phyloP scores from a whole-genome alignment of 306 rosid species.

The Cyclanthera cordifolia region DNA sequence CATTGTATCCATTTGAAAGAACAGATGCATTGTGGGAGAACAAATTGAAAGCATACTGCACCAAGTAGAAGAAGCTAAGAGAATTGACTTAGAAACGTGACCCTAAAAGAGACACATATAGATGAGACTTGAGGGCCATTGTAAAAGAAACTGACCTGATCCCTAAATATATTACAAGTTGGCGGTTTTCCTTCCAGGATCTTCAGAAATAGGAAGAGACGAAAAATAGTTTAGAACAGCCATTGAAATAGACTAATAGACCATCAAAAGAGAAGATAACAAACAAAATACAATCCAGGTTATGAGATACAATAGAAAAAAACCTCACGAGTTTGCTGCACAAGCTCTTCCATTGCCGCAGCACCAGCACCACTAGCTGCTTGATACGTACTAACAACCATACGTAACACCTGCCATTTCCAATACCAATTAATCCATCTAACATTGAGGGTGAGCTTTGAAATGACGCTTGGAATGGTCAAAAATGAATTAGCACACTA shows the following conservation, averaged over 20 bases:
- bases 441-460: background rate
- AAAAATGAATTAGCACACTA: background rate
- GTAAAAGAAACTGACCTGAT: constrained; percentile 48
- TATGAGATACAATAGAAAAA: constrained; percentile 11
- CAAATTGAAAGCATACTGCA: constrained; percentile 92
- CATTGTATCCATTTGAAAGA: constrained; percentile 83
- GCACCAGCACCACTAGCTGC: constrained; percentile 99
- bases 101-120: background rate
- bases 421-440: background rate
- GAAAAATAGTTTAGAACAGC: background rate
- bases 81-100: background rate
- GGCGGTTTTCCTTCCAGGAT: constrained; percentile 74
- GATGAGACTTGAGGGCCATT: background rate
- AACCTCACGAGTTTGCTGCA: constrained; percentile 92
- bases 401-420: constrained; percentile 62
- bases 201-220: constrained; percentile 27
- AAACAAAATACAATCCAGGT: background rate
- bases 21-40: constrained; percentile 86
- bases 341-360: constrained; percentile 97
- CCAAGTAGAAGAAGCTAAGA: background rate
- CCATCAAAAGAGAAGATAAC: background rate
- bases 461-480: background rate
- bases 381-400: constrained; percentile 96
- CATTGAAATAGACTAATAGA: background rate
- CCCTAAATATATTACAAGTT: constrained; percentile 64